Base-by-base conservation (phyloP, 1,284 basidiomycete species). In the Coniferiporia sulphurascens region DNA sequence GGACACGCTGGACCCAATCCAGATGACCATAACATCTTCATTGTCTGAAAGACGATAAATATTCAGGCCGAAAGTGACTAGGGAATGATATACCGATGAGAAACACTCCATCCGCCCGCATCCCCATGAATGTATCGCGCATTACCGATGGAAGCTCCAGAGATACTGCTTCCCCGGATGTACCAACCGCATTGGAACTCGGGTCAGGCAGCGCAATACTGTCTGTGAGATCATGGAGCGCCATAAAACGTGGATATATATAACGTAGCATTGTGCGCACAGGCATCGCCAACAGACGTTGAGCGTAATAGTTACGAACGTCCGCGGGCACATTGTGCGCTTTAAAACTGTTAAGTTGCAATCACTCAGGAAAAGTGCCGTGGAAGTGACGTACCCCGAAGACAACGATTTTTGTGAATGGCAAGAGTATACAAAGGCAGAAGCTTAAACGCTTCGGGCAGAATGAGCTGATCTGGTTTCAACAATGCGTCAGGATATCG, bases 391-490 rank as follows among this genome's bases (percentile, higher is more conserved):
- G 44, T 52, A 85, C 94, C 92, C 85, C 98, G 97, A 48, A 99
- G 74, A 27, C 94, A 86, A 72, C 98, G 97, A 61, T 84, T 86
- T 76, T 99, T 99, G 62, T 90, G 83, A 62, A 99, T 83, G 5
- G 87, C 88, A 5, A 99, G 78, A 1, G 85, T 83, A 69, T 91
- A 96, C 15, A 95, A 78, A 0, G 95, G 94, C 56, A 99, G 79
- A 1, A 91, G 82, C 71, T 92, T 91, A 80, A 95, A 96, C 1
- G 89, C 88, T 73, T 99, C 97, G 1, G 97, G 97, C 36, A 99
- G 84, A 64, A 99, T 92, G 59, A 98, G 75, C 91, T 96, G 65
- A 4, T 55, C 35, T n/a, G 17, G 44, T n/a, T 52, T 46, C 13
- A 49, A 41, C 61, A 51, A 34, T 55, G 60, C 61, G 10, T 53